A percentile compares a stretch with the other conserved stretches of the same genome.
These are phyloP conservation scores for Psilocybe tampanensis DNA, from an alignment of 768 basidiomycete genomes.

Conservation along the genomic window DNA sequence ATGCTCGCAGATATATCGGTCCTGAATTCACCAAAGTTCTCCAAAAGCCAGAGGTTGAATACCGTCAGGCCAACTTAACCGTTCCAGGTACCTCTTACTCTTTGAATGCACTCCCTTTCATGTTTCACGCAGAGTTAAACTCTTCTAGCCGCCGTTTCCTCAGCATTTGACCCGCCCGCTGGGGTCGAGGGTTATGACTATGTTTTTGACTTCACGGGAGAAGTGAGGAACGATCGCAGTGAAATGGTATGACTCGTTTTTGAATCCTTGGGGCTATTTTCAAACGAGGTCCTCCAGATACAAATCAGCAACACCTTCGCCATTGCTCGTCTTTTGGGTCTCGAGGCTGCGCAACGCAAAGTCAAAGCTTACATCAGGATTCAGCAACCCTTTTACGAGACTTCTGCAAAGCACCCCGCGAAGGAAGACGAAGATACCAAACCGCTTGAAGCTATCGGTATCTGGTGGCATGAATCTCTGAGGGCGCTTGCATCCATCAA, in stretches of 20 bases:
- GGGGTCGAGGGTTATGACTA: constrained; percentile 73
- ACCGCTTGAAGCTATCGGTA: constrained; percentile 69
- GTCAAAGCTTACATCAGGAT: constrained; percentile 81
- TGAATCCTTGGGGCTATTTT: constrained; percentile 2
- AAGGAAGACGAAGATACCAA: constrained; percentile 77
- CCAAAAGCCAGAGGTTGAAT: constrained; percentile 72
- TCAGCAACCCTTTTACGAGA: constrained; percentile 80
- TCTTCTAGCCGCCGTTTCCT: constrained; percentile 60
- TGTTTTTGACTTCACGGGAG: constrained; percentile 87
- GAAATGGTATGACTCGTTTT: constrained; percentile 59
- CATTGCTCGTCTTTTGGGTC: constrained; percentile 66
- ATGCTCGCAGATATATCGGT: constrained; percentile 66
- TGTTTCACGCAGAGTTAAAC: neutral
- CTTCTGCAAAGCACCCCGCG: constrained; percentile 61
- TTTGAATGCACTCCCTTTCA: constrained; percentile 1
- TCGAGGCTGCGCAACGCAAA: constrained; percentile 78
- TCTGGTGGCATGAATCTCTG: constrained; percentile 89
- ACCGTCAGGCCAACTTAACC: constrained; percentile 81
- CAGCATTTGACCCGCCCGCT: constrained; percentile 71
- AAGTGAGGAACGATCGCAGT: constrained; percentile 72
- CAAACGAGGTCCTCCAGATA: constrained; percentile 47
- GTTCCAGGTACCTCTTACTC: constrained; percentile 53
- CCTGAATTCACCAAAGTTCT: constrained; percentile 72
- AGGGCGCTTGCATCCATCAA: constrained; percentile 74
- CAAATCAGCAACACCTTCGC: constrained; percentile 77